phyloP scores from a whole-genome alignment of 1,139 yeast species.

The Meyerozyma sp. region DNA sequence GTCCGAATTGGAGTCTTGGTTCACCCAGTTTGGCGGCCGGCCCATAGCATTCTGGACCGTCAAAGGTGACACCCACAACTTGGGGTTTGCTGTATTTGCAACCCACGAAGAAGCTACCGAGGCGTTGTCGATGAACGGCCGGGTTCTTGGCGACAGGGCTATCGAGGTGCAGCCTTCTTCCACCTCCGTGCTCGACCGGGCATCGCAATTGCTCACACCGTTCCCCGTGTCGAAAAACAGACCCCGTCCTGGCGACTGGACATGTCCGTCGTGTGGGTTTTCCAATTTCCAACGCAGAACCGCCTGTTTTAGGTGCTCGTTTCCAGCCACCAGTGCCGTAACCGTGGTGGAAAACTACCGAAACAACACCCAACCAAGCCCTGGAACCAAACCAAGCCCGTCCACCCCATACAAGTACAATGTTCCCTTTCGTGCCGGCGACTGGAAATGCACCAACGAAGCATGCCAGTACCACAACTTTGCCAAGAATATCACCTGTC shows the following conservation, averaged over 20 bases:
- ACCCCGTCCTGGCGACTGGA: slow-evolving; percentile 98
- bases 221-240: slow-evolving; percentile 87
- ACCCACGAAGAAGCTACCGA: slow-evolving; percentile 85
- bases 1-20: slow-evolving; percentile 88
- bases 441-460: slow-evolving; percentile 85
- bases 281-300: slow-evolving; percentile 92
- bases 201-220: slow-evolving; percentile 73
- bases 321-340: slow-evolving; percentile 74
- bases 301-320: slow-evolving; percentile 89
- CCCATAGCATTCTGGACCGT: slow-evolving; percentile 90
- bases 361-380: background rate
- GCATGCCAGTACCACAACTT: slow-evolving; percentile 86
- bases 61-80: slow-evolving; percentile 27
- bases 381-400: background rate
- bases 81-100: slow-evolving; percentile 81
- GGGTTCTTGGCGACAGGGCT: slow-evolving; percentile 65
- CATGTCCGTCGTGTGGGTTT: slow-evolving; percentile 93
- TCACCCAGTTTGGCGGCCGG: slow-evolving; percentile 77
- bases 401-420: slow-evolving; percentile 19
- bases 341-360: slow-evolving; percentile 49
- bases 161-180: slow-evolving; percentile 88
- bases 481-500: slow-evolving; percentile 83
- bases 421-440: slow-evolving; percentile 95
- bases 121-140: slow-evolving; percentile 72
- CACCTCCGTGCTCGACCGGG: slow-evolving; percentile 68